Percentiles rank a stretch among this genome's conserved stretches.
Evolutionary conservation across 2,329 filamentous ascomycete genomes (phyloP).

Genomic region (Microsporum canis): DNA sequence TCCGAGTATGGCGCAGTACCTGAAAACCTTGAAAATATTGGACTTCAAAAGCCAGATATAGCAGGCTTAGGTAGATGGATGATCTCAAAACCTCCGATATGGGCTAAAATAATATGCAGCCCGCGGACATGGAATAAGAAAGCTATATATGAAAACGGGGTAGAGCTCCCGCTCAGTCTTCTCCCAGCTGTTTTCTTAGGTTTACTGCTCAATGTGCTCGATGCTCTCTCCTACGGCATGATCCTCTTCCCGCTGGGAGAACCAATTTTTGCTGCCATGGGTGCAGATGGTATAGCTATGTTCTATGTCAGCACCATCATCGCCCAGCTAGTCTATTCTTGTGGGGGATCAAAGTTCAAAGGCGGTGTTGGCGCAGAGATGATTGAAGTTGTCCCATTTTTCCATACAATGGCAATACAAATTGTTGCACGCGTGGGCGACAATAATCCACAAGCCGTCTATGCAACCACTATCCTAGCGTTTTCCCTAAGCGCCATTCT

Average conservation of each 20-base stretch:
- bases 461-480: constrained; percentile 86
- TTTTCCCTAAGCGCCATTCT: constrained; percentile 85
- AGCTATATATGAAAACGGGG: constrained; percentile 50
- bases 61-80: background rate
- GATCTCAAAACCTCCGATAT: background rate
- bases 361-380: constrained; percentile 91
- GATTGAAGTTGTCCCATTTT: constrained; percentile 98
- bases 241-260: constrained; percentile 88
- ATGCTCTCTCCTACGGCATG: constrained; percentile 93
- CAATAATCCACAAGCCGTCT: constrained; percentile 70
- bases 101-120: constrained; percentile 36
- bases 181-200: constrained; percentile 82
- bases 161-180: constrained; percentile 58
- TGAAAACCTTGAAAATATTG: background rate
- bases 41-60: background rate
- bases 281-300: constrained; percentile 90
- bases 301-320: constrained; percentile 98
- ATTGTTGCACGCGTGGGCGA: constrained; percentile 70
- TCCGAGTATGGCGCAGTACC: constrained; percentile 24
- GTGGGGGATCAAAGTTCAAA: constrained; percentile 72
- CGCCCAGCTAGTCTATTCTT: constrained; percentile 80
- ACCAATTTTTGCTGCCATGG: constrained; percentile 71
- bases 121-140: constrained; percentile 62
- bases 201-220: constrained; percentile 79
- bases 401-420: constrained; percentile 92